Evolutionary conservation across 129 eudicot species (phyloP), one percentile per base, ranked within the genome.

Genomic region (Flaveria sonorensis): DNA sequence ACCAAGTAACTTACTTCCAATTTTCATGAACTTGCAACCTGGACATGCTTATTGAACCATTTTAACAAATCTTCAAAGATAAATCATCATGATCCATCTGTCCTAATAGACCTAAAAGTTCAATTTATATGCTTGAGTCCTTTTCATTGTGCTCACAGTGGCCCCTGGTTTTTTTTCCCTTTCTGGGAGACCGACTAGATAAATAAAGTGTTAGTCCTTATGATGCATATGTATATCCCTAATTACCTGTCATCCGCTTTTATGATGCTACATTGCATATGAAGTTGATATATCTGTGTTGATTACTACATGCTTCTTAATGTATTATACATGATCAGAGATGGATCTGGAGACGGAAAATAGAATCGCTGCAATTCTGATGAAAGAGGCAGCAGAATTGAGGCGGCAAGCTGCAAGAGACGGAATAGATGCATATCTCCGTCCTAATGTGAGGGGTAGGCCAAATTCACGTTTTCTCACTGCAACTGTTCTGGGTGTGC

Each of bases 281-380:
- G 6, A 11, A 10, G 67, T 24, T 28, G 40, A 23, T 59, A 11
- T 53, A 23, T 53, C 7, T 30, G 18, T 26, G 68, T 14, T 62
- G 42, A 14, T 62, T 12, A 64, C 1, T 68, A 13, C 10, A 42
- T 10, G 7, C 21, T 52, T n/a, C 20, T 52, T 32, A 19, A 70
- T 70, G 10, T 28, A 9, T 70, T 23, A 11, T 53, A n/a, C 36
- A 45, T 55, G 19, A 12, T 43, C 40, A 46, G 20, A 82, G 82
- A 93, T 93, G 98, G 97, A 93, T 87, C 79, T 93, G 78, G 93
- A 91, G 75, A 93, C 98, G 10, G 96, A 93, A 75, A 93, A 90
- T 62, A 85, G 90, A 78, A 93, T 93, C 78, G 97, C 98, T 55
- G 88, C 97, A 62, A 84, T 90, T 72, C 89, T 93, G 24, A 80